Evolutionary conservation across 2,329 filamentous ascomycete species (phyloP).

Genomic region (Septoria petroselini): DNA sequence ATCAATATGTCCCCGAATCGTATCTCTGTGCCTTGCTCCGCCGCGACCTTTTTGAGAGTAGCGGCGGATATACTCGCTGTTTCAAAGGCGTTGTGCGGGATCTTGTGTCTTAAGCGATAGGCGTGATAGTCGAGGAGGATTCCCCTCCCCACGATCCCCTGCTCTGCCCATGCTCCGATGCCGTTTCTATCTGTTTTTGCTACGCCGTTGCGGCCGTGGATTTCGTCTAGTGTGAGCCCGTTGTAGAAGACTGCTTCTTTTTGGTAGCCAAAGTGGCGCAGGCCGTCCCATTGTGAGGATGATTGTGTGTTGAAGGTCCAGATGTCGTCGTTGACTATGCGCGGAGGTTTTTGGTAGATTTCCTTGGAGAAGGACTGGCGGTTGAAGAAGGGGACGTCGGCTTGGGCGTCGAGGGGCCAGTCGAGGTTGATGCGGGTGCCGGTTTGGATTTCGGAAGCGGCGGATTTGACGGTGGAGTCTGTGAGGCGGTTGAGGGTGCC

Average conservation of each 20-base stretch:
- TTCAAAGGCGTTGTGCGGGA: slow-evolving; percentile 38
- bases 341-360: slow-evolving; percentile 51
- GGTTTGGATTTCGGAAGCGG: slow-evolving; percentile 52
- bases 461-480: slow-evolving; percentile 51
- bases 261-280: slow-evolving; percentile 53
- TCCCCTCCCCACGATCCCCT: slow-evolving; percentile 54
- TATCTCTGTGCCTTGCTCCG: slow-evolving; percentile 49
- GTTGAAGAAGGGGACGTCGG: slow-evolving; percentile 54
- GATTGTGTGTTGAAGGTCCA: slow-evolving; percentile 44
- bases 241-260: slow-evolving; percentile 42
- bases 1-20: slow-evolving; percentile 58
- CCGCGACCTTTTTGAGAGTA: slow-evolving; percentile 46
- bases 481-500: slow-evolving; percentile 62
- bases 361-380: slow-evolving; percentile 56
- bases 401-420: slow-evolving; percentile 57
- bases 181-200: slow-evolving; percentile 43
- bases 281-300: slow-evolving; percentile 48
- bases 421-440: slow-evolving; percentile 59
- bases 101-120: slow-evolving; percentile 45
- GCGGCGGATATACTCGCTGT: slow-evolving; percentile 38
- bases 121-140: slow-evolving; percentile 54
- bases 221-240: slow-evolving; percentile 41
- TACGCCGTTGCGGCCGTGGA: slow-evolving; percentile 38
- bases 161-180: slow-evolving; percentile 49
- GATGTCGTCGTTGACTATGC: slow-evolving; percentile 59